Base-by-base conservation (phyloP, 169 alveolate species). In the Cryptosporidium tyzzeri region DNA sequence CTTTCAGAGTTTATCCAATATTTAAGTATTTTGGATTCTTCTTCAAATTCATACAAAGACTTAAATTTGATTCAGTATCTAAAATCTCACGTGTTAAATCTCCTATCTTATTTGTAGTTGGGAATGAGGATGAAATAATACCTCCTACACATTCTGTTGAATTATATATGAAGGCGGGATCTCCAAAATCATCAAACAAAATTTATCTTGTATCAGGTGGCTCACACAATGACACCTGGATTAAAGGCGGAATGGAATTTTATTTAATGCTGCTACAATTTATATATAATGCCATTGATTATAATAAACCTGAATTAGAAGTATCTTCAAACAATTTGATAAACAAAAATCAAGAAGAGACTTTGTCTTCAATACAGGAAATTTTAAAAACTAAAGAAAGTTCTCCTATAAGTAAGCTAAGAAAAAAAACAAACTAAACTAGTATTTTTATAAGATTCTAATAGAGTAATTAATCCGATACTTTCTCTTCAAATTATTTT, bases 71-170 rank as follows among this genome's bases (percentile, higher is more conserved):
- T 10, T 74, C 73, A 35, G 29, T 50, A n/a, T 51, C 55, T 9
- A 74, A 74, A 10, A 69, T 91, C 29, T 26, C 44, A 10, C 33
- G 65, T 8, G 75, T 91, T n/a, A 68, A 51, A 10, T 21, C 44
- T 0, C 92, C 92, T 23, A 50, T 84, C 35, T 29, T 84, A 26
- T 91, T 84, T 50, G 65, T 80, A 16, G 50, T 91, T 9, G 92
- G 93, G 33, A 39, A 35, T 16, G 44, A 53, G 74, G 93, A 85
- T 39, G 80, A 45, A 35, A 44, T 91, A 2, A 29, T 65, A 31
- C 84, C 84, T 18, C 93, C 85, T 0, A 51, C 53, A 3, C 41
- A 51, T 16, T 74, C 70, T 14, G 39, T 39, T 31, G 73, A 74
- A 26, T 29, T 71, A 12, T 71, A 6, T 23, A 69, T 7, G 33